phyloP scores from a whole-genome alignment of 176 grass and related monocot species.

The Triticum dicoccoides region DNA sequence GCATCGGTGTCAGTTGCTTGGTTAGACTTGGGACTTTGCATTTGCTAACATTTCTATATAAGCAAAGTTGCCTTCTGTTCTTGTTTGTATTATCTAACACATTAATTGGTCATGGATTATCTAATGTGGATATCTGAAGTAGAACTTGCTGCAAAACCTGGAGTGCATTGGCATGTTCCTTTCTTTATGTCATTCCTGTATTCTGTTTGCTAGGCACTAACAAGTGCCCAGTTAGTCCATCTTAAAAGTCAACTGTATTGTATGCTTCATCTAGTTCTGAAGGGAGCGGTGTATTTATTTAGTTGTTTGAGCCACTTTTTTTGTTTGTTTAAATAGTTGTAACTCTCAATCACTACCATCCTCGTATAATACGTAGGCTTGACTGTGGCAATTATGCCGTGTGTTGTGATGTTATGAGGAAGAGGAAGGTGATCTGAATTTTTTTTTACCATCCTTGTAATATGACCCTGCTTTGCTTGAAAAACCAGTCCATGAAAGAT shows the following conservation, averaged over 20 bases:
- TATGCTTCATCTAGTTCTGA: not conserved
- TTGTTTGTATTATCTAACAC: not conserved
- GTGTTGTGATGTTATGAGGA: not conserved
- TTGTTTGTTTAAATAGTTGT: not conserved
- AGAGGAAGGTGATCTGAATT: not conserved
- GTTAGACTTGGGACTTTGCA: not conserved
- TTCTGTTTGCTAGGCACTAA: not conserved
- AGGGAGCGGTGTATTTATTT: not conserved
- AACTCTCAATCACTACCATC: not conserved
- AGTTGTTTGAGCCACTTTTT: not conserved
- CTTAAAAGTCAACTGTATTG: not conserved
- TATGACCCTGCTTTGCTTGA: not conserved
- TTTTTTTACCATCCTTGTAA: not conserved
- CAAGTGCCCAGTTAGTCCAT: not conserved
- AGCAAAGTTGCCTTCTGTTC: not conserved
- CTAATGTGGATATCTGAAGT: not conserved
- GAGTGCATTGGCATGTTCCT: not conserved
- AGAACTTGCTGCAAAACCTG: not conserved
- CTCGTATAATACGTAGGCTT: not conserved
- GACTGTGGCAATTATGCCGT: not conserved
- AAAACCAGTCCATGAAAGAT: not conserved
- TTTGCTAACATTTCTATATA: no score
- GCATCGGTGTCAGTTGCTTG: not conserved
- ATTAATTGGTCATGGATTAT: not conserved
- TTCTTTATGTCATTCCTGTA: not conserved